A percentile compares a stretch with the other conserved stretches of the same genome.
phyloP scores from a whole-genome alignment of 106 monocot species.

The Triglochin maritima region DNA sequence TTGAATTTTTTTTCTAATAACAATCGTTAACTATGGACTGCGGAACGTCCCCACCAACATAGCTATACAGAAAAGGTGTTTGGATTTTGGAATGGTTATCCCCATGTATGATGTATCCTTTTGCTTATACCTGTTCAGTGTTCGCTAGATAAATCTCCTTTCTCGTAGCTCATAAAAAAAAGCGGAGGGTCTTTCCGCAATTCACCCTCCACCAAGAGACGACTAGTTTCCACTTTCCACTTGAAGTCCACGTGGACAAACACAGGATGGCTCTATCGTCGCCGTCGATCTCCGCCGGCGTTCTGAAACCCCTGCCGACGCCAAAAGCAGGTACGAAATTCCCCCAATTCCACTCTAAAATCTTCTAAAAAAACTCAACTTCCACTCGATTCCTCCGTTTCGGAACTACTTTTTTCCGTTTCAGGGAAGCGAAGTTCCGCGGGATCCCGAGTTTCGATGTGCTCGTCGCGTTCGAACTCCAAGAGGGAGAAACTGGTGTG shows the following conservation, averaged over 20 bases:
- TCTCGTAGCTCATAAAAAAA: too few relatives aligned
- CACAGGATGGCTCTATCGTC: neutral
- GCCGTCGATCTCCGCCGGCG: constrained; percentile 4
- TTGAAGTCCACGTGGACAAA: neutral
- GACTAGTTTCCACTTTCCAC: neutral
- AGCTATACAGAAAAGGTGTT: too few relatives aligned
- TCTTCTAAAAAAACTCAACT: neutral
- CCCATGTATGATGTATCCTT: too few relatives aligned
- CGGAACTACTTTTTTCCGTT: neutral
- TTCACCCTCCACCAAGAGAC: neutral
- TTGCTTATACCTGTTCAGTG: too few relatives aligned
- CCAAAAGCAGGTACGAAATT: neutral
- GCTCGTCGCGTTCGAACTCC: neutral
- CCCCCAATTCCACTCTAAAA: neutral
- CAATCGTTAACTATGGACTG: too few relatives aligned
- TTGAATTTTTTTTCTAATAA: too few relatives aligned
- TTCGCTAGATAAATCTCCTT: too few relatives aligned
- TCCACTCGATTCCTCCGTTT: too few relatives aligned
- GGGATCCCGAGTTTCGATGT: neutral
- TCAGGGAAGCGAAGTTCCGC: too few relatives aligned
- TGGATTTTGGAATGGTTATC: too few relatives aligned
- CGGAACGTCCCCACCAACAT: too few relatives aligned
- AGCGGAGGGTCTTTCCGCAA: too few relatives aligned
- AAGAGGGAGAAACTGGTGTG: constrained; percentile 15
- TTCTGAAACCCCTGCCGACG: neutral